These are phyloP conservation scores for Thyridium curvatum DNA, from an alignment of 2,329 filamentous ascomycete genomes.

Conservation along the genomic window DNA sequence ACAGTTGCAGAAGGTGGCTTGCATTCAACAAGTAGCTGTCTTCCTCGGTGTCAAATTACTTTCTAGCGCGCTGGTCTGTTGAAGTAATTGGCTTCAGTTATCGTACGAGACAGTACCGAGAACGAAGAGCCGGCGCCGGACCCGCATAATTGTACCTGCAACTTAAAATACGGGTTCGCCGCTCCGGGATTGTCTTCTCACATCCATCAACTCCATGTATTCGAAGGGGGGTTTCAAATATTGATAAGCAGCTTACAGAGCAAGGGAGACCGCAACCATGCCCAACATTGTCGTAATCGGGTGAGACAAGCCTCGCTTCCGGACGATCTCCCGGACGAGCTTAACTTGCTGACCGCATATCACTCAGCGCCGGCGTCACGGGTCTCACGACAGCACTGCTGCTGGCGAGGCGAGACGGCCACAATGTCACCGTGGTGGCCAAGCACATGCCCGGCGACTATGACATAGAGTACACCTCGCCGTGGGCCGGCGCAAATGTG, in stretches of 20 bases:
- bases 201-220: no score
- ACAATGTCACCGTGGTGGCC: constrained; percentile 37
- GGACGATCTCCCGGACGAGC: not conserved
- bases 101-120: no score
- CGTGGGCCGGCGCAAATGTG: constrained; percentile 82
- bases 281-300: constrained; percentile 29
- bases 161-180: no score
- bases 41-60: no score
- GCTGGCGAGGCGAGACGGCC: constrained; percentile 35
- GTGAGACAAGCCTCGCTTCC: constrained; percentile 15
- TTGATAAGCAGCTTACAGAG: not conserved
- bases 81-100: no score
- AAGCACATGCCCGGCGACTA: constrained; percentile 95
- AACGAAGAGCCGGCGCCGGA: no score
- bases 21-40: no score
- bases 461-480: constrained; percentile 83
- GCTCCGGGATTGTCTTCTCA: no score
- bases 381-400: constrained; percentile 45
- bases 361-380: constrained; percentile 39
- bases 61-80: no score
- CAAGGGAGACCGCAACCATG: constrained; percentile 14
- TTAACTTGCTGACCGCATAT: not conserved
- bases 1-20: no score
- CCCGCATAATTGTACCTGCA: no score
- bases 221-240: no score